These are phyloP conservation scores for Ophiostoma triangulosporum DNA, from an alignment of 2,329 filamentous ascomycete species.

Conservation along the genomic window DNA sequence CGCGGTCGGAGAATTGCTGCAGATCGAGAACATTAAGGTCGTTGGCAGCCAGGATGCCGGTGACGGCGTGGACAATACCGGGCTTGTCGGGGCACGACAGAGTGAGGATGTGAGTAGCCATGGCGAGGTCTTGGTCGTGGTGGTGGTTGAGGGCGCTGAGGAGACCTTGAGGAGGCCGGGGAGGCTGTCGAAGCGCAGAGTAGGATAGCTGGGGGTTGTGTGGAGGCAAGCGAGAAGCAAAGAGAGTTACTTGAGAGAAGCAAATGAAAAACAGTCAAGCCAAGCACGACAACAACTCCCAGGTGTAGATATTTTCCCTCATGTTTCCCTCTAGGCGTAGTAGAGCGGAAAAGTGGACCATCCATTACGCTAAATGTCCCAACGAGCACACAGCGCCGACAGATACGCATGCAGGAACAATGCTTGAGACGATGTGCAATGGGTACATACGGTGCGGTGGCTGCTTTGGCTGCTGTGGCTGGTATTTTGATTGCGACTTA, in stretches of 20 bases:
- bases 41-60: constrained; percentile 58
- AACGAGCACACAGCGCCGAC: too few species aligned
- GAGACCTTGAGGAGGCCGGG: too few species aligned
- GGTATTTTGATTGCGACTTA: too few species aligned
- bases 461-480: too few species aligned
- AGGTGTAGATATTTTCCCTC: background rate
- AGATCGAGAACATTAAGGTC: constrained; percentile 72
- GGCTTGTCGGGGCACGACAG: constrained; percentile 74
- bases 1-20: constrained; percentile 70
- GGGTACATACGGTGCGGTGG: too few species aligned
- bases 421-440: too few species aligned
- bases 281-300: background rate
- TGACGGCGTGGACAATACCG: constrained; percentile 75
- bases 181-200: background rate
- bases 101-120: constrained; percentile 56
- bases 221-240: background rate
- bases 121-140: constrained; percentile 16
- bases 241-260: background rate
- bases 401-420: too few species aligned
- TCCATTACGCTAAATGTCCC: too few species aligned
- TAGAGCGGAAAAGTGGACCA: too few species aligned
- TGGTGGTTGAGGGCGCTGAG: background rate
- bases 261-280: background rate
- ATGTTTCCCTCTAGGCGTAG: background rate
- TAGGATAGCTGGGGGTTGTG: background rate